phyloP scores from a whole-genome alignment of 192 early-diverging fungal genomes.

The Glomus cerebriforme region DNA sequence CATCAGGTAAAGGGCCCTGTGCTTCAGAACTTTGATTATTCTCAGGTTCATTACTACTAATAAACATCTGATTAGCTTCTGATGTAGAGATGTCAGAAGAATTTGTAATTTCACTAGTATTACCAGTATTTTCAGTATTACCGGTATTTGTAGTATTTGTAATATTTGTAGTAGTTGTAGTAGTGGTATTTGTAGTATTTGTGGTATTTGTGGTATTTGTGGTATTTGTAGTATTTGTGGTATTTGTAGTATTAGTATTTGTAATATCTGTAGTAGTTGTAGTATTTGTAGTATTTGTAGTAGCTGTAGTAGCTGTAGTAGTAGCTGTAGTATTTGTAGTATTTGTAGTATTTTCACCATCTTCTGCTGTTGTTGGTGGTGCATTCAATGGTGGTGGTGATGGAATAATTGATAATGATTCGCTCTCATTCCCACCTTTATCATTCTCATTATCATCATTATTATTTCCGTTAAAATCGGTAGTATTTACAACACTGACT shows the following conservation, averaged over 20 bases:
- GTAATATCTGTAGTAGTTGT: no score
- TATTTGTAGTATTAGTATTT: no score
- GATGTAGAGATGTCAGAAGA: background rate
- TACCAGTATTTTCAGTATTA: no score
- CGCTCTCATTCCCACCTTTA: background rate
- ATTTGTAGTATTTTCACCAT: background rate
- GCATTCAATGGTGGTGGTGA: background rate
- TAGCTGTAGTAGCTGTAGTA: no score
- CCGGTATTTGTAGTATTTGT: no score
- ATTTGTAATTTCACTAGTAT: background rate
- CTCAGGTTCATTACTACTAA: background rate
- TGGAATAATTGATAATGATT: background rate
- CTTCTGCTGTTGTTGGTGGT: background rate
- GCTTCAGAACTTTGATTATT: background rate
- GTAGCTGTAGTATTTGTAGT: no score
- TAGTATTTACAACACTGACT: background rate
- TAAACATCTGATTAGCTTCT: background rate
- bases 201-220: no score
- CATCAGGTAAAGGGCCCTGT: background rate
- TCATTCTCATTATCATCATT: background rate
- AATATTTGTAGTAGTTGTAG: no score
- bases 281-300: no score
- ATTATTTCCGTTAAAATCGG: background rate
- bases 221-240: no score
- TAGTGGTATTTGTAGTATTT: no score